Conservation (phyloP, 495 filamentous ascomycete species). For the Parachaetomium inaequale region DNA sequence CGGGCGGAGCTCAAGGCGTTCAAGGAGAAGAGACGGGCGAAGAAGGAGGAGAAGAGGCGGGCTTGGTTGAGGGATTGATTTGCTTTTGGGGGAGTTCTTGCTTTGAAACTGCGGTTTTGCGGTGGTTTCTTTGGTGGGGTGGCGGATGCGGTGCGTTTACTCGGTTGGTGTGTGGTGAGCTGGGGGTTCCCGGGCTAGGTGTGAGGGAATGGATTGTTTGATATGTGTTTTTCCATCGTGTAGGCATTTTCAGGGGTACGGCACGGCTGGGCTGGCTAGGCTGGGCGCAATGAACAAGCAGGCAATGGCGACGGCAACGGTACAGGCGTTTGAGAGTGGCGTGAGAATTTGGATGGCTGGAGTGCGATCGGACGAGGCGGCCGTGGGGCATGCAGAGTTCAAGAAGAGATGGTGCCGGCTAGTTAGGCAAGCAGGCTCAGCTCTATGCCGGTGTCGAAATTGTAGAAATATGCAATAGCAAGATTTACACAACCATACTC, state of each 20-base stretch:
- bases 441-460: not conserved
- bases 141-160: no score
- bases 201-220: not conserved
- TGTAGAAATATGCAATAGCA: not conserved
- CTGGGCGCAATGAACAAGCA: not conserved
- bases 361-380: not conserved
- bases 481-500: not conserved
- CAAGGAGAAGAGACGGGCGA: conserved; percentile 64
- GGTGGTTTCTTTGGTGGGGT: not conserved
- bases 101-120: not conserved
- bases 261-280: not conserved
- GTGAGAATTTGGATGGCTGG: not conserved
- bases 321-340: conserved; percentile 13
- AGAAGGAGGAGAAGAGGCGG: conserved; percentile 90
- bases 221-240: not conserved
- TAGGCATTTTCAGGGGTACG: conserved; percentile 9
- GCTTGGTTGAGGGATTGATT: conserved; percentile 83
- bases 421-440: not conserved
- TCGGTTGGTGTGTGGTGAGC: no score
- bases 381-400: not conserved
- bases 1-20: conserved; percentile 77
- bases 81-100: not conserved
- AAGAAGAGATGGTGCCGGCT: not conserved
- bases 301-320: not conserved
- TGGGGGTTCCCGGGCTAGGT: not conserved